Evolutionary conservation across 2,329 filamentous ascomycete genomes (phyloP).

Genomic region (Pseudocercospora pini-densiflorae): DNA sequence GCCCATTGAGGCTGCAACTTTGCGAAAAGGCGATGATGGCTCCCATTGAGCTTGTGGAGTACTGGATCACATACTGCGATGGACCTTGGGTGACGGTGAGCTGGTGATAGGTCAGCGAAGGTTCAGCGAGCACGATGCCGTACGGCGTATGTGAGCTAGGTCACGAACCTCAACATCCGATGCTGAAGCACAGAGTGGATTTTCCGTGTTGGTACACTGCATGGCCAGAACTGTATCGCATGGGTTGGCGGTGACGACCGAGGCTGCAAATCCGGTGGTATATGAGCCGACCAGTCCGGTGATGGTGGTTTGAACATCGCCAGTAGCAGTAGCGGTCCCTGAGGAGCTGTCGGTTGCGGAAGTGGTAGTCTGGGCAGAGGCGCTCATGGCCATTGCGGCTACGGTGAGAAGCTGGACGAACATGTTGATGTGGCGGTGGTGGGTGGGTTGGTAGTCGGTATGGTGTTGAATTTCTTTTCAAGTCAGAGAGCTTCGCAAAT

Average conservation of each 20-base stretch:
- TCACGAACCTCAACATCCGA: constrained; percentile 12
- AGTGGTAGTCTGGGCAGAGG: constrained; percentile 3
- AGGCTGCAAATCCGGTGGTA: constrained; percentile 10
- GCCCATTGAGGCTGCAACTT: constrained; percentile 14
- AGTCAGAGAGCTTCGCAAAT: background rate
- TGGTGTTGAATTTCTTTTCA: background rate
- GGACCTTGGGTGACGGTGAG: constrained; percentile 22
- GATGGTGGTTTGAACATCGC: constrained; percentile 12
- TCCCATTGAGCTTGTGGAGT: constrained; percentile 16
- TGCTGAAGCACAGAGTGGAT: background rate
- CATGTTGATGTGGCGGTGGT: background rate
- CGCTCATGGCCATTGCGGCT: constrained; percentile 10
- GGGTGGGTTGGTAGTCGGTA: background rate
- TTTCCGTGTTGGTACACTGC: constrained; percentile 9
- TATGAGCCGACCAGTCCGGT: constrained; percentile 16
- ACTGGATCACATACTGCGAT: constrained; percentile 15
- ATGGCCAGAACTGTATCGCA: constrained; percentile 10
- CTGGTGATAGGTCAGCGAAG: constrained; percentile 6
- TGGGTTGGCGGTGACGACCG: constrained; percentile 14
- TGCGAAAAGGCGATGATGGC: constrained; percentile 8
- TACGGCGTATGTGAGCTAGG: background rate
- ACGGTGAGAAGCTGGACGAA: constrained; percentile 2
- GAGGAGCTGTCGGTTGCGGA: background rate
- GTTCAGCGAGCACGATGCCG: background rate
- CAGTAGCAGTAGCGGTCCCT: background rate